Conservation (phyloP, 805 yeast genomes). For the Pachysolen tannophilus region DNA sequence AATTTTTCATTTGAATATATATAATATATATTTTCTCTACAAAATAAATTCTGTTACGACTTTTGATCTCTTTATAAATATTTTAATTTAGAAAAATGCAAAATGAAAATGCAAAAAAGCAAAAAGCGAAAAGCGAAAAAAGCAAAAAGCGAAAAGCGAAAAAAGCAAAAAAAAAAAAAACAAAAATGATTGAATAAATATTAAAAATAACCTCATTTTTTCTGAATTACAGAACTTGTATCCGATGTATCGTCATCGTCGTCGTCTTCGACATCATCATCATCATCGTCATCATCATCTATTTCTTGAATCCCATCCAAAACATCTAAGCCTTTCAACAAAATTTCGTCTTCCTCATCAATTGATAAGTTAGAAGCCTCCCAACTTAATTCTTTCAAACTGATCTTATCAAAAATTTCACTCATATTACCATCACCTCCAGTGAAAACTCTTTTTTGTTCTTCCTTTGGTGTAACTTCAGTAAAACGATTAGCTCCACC, state of each 20-base stretch:
- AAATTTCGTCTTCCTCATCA: constrained; percentile 10
- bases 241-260: neutral
- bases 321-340: constrained; percentile 23
- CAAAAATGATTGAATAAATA: neutral
- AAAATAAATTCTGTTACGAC: no score
- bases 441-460: neutral
- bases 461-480: neutral
- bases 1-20: no score
- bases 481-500: constrained; percentile 18
- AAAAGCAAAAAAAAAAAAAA: no score
- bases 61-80: no score
- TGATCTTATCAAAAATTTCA: constrained; percentile 1
- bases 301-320: constrained; percentile 19
- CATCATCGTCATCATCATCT: constrained; percentile 12
- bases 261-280: neutral
- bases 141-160: no score
- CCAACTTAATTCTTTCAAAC: constrained; percentile 10
- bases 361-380: constrained; percentile 10
- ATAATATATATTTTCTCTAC: no score
- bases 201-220: no score
- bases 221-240: neutral
- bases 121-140: no score
- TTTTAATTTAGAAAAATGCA: no score
- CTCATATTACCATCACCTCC: neutral
- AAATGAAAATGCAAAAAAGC: no score